Evolutionary conservation across 768 basidiomycete species (phyloP), one percentile per base, ranked within the genome.

Genomic region (Vararia minispora): DNA sequence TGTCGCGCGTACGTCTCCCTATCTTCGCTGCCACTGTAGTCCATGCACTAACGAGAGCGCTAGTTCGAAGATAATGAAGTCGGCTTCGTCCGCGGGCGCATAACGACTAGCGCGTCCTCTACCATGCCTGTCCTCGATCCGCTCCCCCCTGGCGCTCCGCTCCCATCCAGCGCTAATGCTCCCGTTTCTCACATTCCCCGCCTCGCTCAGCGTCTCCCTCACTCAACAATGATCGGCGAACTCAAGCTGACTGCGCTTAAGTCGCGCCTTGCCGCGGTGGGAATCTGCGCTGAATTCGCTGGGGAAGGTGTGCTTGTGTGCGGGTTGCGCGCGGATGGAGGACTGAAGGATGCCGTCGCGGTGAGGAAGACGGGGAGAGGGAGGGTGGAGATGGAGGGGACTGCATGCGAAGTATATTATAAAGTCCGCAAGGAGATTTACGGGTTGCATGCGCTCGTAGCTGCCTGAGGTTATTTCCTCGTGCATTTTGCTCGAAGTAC

Each of bases 31-130:
- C 21, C 20, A 20, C 29, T 16, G 20, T 20, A 12, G 7, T 28
- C 25, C 28, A n/a, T 51, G 29, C 16, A 21, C 29, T 11, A 18
- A 8, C 33, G n/a, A n/a, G n/a, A n/a, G 12, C 24, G 41, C 40
- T 23, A 97, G 91, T 97, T 95, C 54, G 95, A 98, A 52, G 94
- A 97, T 56, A 98, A 91, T 51, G 91, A 98, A 59, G 84, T 99
- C 31, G 90, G 87, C 13, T 92, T 80, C 57, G 78, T 99, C 30
- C 76, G 79, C 16, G 95, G 95, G 16, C 75, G 84, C n/a, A 77
- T 98, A 23, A 70, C 81, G 3, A 74, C 79, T 22, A 81, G 86
- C 40, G 78, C 88, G 13, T 88, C 80, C 44, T 89, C 92, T 2
- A 86, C 79, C 5, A 79, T 98, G 38, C 91, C 94, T 1, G 74